phyloP scores from a whole-genome alignment of 2,329 filamentous ascomycete genomes.

The Colletotrichum chrysophilum region DNA sequence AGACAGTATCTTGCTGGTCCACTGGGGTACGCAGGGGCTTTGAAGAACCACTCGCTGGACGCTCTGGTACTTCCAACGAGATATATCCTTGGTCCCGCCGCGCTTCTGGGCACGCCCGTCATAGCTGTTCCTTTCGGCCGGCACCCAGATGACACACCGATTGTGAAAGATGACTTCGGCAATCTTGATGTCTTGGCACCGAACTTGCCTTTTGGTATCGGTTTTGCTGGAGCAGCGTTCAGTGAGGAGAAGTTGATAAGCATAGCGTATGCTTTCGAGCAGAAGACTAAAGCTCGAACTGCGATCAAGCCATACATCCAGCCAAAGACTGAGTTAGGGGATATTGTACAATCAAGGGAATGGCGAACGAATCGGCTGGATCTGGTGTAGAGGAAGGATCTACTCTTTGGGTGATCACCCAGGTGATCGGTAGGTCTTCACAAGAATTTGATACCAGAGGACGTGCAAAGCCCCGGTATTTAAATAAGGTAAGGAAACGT shows the following conservation, averaged over 20 bases:
- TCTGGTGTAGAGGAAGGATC: background rate
- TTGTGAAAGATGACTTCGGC: conserved; percentile 49
- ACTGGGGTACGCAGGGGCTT: conserved; percentile 63
- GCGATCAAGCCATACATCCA: conserved; percentile 31
- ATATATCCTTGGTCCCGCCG: conserved; percentile 51
- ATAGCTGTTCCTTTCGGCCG: conserved; percentile 68
- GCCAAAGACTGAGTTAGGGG: conserved; percentile 30
- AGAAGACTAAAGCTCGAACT: conserved; percentile 47
- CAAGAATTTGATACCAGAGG: no score
- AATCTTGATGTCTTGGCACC: conserved; percentile 59
- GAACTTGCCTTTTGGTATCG: conserved; percentile 64
- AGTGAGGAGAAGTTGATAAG: conserved; percentile 67
- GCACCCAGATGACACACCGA: conserved; percentile 54
- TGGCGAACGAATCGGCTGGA: background rate
- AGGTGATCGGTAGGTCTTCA: no score
- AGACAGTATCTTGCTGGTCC: conserved; percentile 57
- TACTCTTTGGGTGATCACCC: no score
- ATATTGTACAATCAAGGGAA: background rate
- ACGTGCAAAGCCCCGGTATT: no score
- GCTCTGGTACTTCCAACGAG: conserved; percentile 66
- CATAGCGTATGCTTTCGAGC: conserved; percentile 73
- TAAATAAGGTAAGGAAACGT: no score
- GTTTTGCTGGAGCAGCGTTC: conserved; percentile 66
- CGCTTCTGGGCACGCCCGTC: conserved; percentile 63
- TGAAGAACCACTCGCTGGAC: conserved; percentile 61